Conservation (phyloP, 2,329 filamentous ascomycete species). For the Fonsecaea multimorphosa region DNA sequence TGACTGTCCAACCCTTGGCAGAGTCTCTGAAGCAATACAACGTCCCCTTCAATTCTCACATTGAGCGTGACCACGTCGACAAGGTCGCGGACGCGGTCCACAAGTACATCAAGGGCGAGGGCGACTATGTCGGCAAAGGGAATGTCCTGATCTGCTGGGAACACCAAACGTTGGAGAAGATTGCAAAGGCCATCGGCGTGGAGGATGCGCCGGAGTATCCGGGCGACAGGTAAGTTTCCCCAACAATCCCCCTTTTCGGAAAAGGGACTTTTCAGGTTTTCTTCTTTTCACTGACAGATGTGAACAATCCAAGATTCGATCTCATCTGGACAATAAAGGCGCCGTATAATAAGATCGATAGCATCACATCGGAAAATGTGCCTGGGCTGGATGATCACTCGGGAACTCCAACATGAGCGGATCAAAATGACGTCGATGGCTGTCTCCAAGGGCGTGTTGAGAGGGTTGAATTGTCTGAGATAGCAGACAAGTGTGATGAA, state of each 20-base stretch:
- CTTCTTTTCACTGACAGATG: too few species aligned
- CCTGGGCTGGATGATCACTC: slow-evolving; percentile 19
- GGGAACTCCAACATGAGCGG: slow-evolving; percentile 12
- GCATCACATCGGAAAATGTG: slow-evolving; percentile 22
- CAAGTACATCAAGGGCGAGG: slow-evolving; percentile 48
- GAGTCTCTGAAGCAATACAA: slow-evolving; percentile 33
- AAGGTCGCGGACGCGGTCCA: slow-evolving; percentile 56
- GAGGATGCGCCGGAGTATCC: slow-evolving; percentile 59
- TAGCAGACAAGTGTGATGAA: background rate
- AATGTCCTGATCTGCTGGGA: slow-evolving; percentile 70
- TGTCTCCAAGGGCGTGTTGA: background rate
- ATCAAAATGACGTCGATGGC: background rate
- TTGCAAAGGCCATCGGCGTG: slow-evolving; percentile 60
- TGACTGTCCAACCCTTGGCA: slow-evolving; percentile 64
- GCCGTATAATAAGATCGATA: slow-evolving; percentile 21
- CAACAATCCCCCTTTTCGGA: background rate
- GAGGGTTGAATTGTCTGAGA: background rate
- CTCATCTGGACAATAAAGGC: slow-evolving; percentile 28
- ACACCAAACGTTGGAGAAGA: slow-evolving; percentile 60
- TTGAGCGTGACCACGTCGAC: slow-evolving; percentile 59
- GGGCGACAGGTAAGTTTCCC: slow-evolving; percentile 48
- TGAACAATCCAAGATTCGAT: slow-evolving; percentile 22
- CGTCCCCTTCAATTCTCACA: slow-evolving; percentile 20
- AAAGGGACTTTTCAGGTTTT: background rate
- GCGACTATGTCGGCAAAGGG: slow-evolving; percentile 54